Conservation (phyloP, 495 filamentous ascomycete species). For the Aspergillus bridgeri region DNA sequence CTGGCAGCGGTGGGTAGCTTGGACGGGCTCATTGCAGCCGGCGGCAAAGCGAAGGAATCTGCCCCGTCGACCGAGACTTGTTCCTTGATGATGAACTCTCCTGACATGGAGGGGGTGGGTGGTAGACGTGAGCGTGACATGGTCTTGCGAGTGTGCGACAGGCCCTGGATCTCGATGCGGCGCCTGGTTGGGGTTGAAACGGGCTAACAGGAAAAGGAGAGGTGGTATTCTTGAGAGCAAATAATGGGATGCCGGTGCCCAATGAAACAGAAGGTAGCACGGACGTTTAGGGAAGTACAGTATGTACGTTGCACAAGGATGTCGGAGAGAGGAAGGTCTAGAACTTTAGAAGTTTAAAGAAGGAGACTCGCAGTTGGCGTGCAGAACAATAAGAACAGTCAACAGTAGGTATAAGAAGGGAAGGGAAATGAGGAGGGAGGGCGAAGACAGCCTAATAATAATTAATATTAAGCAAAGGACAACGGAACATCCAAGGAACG, state of each 20-base stretch:
- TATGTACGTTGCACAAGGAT: neutral
- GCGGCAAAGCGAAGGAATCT: conserved; percentile 77
- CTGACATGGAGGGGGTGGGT: conserved; percentile 81
- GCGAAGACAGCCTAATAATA: neutral
- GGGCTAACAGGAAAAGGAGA: no score
- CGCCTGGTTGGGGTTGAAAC: neutral
- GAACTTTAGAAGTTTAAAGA: neutral
- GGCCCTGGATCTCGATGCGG: conserved; percentile 1
- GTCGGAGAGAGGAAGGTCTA: neutral
- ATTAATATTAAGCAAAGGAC: no score
- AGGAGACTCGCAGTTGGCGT: no score
- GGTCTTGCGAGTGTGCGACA: conserved; percentile 16
- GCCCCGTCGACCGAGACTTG: conserved; percentile 48
- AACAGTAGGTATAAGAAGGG: neutral
- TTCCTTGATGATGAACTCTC: conserved; percentile 77
- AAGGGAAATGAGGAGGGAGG: neutral
- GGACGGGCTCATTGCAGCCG: conserved; percentile 63
- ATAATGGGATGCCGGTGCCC: neutral
- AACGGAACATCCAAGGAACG: neutral
- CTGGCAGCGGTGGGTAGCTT: conserved; percentile 34
- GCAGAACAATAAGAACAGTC: neutral
- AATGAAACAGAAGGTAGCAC: neutral
- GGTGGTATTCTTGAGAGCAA: neutral
- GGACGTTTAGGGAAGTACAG: neutral
- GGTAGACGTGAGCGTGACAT: conserved; percentile 73